A percentile compares a stretch with the other conserved stretches of the same genome.
Evolutionary conservation across 139 green algal species (phyloP).

Genomic region (Haematococcus sp.): DNA sequence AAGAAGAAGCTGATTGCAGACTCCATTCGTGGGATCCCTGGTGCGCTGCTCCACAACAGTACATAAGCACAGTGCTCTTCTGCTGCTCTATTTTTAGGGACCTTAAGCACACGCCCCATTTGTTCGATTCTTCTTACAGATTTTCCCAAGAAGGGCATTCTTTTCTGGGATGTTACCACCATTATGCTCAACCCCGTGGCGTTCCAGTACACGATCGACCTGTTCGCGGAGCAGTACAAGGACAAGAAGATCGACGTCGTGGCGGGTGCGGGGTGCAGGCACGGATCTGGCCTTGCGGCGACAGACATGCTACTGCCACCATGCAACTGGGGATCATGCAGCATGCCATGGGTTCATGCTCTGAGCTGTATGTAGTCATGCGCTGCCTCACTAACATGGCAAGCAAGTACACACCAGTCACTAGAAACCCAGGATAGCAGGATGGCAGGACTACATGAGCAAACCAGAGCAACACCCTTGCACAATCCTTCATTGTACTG

Average conservation of each 20-base stretch:
- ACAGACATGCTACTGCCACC: no score
- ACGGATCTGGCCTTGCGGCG: no score
- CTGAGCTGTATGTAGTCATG: background rate
- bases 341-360: background rate
- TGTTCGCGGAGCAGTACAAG: conserved; percentile 78
- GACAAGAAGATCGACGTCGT: conserved; percentile 79
- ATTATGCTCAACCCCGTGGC: conserved; percentile 83
- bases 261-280: no score
- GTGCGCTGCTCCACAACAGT: background rate
- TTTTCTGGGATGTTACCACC: conserved; percentile 97
- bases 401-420: background rate
- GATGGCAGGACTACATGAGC: background rate
- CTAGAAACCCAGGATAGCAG: background rate
- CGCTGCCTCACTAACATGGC: conserved; percentile 2
- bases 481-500: conserved; percentile 4
- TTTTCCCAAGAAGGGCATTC: conserved; percentile 90
- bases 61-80: background rate
- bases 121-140: conserved; percentile 45
- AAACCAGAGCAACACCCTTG: background rate
- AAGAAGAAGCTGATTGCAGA: conserved; percentile 52
- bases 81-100: background rate
- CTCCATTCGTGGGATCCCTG: conserved; percentile 65
- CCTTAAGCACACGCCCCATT: conserved; percentile 29
- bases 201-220: conserved; percentile 83
- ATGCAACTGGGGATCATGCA: background rate